phyloP scores from a whole-genome alignment of 257 asterid genomes.

The Fraxinus americana region DNA sequence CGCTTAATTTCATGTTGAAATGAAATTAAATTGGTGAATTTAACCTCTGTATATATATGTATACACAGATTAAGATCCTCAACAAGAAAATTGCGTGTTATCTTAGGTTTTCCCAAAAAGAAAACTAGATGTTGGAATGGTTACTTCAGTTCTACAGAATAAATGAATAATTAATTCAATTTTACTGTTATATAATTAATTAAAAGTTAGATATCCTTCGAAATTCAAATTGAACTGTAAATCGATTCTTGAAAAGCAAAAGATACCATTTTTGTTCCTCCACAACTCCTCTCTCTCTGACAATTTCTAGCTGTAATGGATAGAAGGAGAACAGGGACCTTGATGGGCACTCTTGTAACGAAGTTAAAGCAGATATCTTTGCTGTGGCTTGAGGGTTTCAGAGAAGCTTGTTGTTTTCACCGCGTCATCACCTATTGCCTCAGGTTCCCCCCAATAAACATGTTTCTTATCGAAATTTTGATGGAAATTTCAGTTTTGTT shows the following conservation, averaged over 20 bases:
- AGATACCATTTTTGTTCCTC: background rate
- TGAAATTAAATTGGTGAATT: too few species aligned
- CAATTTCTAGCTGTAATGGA: constrained; percentile 26
- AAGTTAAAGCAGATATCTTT: constrained; percentile 66
- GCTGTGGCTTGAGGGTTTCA: constrained; percentile 81
- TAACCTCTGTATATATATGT: too few species aligned
- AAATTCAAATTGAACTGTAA: background rate
- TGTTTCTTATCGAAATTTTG: background rate
- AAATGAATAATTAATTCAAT: too few species aligned
- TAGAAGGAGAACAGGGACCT: constrained; percentile 22
- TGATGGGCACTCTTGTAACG: constrained; percentile 30
- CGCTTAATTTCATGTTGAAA: too few species aligned
- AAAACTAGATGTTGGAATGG: background rate
- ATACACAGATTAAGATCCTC: too few species aligned
- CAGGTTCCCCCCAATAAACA: constrained; percentile 42
- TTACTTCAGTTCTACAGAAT: too few species aligned
- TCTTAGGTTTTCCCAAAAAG: background rate
- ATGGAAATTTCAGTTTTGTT: background rate
- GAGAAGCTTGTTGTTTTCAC: constrained; percentile 93
- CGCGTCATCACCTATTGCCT: constrained; percentile 75
- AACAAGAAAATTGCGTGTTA: background rate
- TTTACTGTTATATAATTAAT: too few species aligned
- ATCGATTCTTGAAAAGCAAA: constrained; percentile 10
- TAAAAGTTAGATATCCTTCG: background rate
- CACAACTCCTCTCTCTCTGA: background rate